phyloP scores from a whole-genome alignment of 225 moss, liverwort and hornwort species.

The Thuidium tamariscinum region DNA sequence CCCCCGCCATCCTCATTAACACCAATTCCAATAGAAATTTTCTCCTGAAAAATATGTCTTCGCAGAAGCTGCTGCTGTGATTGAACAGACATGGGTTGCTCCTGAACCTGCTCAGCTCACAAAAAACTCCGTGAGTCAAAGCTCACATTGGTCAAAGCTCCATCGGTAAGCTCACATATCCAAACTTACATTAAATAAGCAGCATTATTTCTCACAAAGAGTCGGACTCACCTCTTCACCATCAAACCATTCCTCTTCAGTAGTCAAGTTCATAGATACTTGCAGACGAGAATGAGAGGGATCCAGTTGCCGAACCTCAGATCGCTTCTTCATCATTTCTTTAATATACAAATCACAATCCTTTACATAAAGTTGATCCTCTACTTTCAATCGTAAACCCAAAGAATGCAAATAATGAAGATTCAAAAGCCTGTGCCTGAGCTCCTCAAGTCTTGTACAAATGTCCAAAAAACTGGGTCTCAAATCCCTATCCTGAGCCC shows the following conservation, averaged over 20 bases:
- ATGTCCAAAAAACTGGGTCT: not conserved
- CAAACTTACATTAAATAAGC: not conserved
- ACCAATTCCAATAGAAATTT: too few species aligned
- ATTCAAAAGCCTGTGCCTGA: not conserved
- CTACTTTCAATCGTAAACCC: not conserved
- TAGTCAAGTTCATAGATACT: not conserved
- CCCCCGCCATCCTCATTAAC: not conserved
- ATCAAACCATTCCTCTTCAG: not conserved
- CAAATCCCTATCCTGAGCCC: not conserved
- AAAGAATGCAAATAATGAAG: not conserved
- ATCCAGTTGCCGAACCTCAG: not conserved
- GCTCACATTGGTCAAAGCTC: not conserved
- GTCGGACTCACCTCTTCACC: not conserved
- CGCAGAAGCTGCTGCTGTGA: rapidly evolving
- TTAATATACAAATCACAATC: not conserved
- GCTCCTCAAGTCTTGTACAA: not conserved
- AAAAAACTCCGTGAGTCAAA: too few species aligned
- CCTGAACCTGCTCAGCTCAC: not conserved
- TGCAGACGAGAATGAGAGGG: too few species aligned
- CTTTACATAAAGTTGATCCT: not conserved
- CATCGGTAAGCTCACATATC: too few species aligned
- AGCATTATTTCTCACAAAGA: not conserved
- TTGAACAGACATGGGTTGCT: not conserved
- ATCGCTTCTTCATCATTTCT: not conserved
- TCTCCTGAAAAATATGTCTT: too few species aligned